Evolutionary conservation across 192 early-diverging fungal species (phyloP).

Genomic region (Thamnidium elegans): DNA sequence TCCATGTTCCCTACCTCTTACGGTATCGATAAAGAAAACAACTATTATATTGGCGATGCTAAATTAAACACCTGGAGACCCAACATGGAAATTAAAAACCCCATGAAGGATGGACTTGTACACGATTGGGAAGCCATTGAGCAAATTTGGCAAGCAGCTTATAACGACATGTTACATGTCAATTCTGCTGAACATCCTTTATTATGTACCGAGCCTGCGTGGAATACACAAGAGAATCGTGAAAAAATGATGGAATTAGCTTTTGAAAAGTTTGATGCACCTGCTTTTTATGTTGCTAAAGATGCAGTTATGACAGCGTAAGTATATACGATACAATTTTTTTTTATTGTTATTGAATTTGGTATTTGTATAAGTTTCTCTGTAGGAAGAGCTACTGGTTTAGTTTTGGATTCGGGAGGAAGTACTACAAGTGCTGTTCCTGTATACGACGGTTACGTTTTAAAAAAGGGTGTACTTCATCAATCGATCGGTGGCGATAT

Average conservation of each 20-base stretch:
- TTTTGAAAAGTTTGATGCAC: conserved; percentile 89
- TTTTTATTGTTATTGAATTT: not conserved
- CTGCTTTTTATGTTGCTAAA: conserved; percentile 92
- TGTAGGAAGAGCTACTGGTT: conserved; percentile 77
- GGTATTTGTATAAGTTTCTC: conserved; percentile 60
- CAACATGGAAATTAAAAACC: conserved; percentile 80
- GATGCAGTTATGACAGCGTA: conserved; percentile 89
- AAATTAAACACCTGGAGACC: conserved; percentile 68
- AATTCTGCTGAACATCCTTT: conserved; percentile 86
- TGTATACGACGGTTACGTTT: conserved; percentile 92
- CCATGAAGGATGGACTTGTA: conserved; percentile 82
- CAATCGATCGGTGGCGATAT: conserved; percentile 80
- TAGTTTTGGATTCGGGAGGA: conserved; percentile 94
- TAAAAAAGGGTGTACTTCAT: conserved; percentile 79
- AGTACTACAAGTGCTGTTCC: conserved; percentile 84
- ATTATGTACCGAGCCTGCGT: conserved; percentile 86
- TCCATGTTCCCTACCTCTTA: conserved; percentile 81
- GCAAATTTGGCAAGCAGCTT: conserved; percentile 85
- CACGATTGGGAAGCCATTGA: conserved; percentile 93
- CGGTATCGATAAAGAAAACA: conserved; percentile 47
- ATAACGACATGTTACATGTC: conserved; percentile 64
- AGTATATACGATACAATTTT: conserved; percentile 14
- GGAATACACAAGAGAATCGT: conserved; percentile 80
- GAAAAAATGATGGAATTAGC: conserved; percentile 91
- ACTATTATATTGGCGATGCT: conserved; percentile 67